Evolutionary conservation across 306 rosid species (phyloP).

Genomic region (Boehmeria nivea): DNA sequence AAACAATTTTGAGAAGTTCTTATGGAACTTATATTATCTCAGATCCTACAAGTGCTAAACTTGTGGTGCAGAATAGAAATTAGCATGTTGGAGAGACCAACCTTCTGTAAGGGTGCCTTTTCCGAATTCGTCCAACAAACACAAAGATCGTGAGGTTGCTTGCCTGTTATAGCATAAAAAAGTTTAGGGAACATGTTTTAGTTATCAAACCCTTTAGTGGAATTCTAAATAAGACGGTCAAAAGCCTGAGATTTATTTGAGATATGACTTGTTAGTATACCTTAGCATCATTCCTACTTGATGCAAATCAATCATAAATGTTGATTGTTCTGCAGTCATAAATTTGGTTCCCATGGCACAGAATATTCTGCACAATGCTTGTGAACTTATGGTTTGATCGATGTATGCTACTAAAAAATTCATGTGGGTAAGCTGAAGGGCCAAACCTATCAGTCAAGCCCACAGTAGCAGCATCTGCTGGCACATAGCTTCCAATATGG

Average conservation of each 20-base stretch:
- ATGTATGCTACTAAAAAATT: conserved; percentile 13
- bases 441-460: conserved; percentile 92
- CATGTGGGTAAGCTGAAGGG: conserved; percentile 7
- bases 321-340: conserved; percentile 89
- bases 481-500: conserved; percentile 94
- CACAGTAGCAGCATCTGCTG: conserved; percentile 94
- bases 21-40: conserved; percentile 12
- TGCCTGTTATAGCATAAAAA: conserved; percentile 48
- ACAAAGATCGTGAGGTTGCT: conserved; percentile 73
- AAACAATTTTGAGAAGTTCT: conserved; percentile 25
- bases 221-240: not conserved
- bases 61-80: not conserved
- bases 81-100: conserved; percentile 34
- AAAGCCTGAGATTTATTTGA: not conserved
- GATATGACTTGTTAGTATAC: conserved; percentile 34
- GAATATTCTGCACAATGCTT: conserved; percentile 61
- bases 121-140: conserved; percentile 92
- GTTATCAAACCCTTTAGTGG: not conserved
- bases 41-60: conserved; percentile 13
- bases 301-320: conserved; percentile 92
- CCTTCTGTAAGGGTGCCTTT: conserved; percentile 98
- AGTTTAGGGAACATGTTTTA: not conserved
- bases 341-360: conserved; percentile 90
- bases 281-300: conserved; percentile 97
- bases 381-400: conserved; percentile 5